phyloP scores from a whole-genome alignment of 192 early-diverging fungal genomes.

The Phlyctochytrium bullatum region DNA sequence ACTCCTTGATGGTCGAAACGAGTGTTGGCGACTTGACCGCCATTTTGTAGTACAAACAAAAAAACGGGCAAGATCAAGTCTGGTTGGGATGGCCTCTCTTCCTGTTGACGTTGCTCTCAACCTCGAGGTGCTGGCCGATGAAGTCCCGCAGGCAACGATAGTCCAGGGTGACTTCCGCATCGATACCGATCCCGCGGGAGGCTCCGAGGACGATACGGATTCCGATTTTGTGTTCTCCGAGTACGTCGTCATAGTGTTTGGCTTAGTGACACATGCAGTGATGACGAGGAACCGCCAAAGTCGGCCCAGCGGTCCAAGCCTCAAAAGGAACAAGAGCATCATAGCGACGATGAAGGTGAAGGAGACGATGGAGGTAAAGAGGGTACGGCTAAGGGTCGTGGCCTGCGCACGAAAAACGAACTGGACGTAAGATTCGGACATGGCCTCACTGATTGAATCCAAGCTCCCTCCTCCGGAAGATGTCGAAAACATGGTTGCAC shows the following conservation, averaged over 20 bases:
- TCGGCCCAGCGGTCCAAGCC: no score
- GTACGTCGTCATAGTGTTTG: neutral
- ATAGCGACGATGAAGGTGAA: conserved; percentile 17
- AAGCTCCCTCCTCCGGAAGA: conserved; percentile 35
- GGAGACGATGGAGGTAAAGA: conserved; percentile 21
- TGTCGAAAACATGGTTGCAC: conserved; percentile 43
- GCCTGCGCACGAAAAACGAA: conserved; percentile 39
- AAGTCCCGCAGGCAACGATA: neutral
- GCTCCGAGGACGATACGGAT: neutral
- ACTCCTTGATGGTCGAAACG: conserved; percentile 71
- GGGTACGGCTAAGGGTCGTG: conserved; percentile 5
- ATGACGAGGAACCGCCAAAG: no score
- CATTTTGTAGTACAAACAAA: conserved; percentile 2
- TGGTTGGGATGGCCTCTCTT: neutral
- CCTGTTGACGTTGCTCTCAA: neutral
- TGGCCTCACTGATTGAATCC: neutral
- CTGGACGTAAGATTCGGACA: conserved; percentile 13
- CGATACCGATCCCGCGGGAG: neutral
- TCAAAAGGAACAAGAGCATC: conserved; percentile 13
- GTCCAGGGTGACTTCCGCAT: neutral
- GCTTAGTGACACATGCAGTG: no score
- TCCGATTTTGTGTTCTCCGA: neutral
- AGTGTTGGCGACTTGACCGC: no score
- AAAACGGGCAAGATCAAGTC: neutral
- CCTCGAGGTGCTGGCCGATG: neutral